phyloP scores from a whole-genome alignment of 2,329 filamentous ascomycete genomes.

The Cercospora canescens region DNA sequence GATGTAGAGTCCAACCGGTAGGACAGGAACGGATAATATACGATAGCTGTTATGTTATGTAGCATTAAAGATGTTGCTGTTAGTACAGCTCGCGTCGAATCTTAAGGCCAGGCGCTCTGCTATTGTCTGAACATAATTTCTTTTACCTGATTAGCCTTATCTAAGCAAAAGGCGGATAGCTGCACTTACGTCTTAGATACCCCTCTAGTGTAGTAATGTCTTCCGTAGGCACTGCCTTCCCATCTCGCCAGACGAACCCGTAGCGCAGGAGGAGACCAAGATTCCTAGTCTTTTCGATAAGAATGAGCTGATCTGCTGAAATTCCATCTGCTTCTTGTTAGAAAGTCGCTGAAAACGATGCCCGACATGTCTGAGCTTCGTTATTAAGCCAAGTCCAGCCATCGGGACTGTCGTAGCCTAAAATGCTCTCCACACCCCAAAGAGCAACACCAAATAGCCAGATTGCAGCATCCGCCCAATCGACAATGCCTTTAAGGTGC shows the following conservation, averaged over 20 bases:
- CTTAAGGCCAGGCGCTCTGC: neutral
- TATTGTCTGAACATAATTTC: neutral
- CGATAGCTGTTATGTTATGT: neutral
- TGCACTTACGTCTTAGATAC: neutral
- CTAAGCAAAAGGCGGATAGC: neutral
- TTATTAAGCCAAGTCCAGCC: neutral
- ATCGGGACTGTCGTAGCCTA: neutral
- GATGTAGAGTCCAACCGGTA: neutral
- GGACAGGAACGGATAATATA: neutral
- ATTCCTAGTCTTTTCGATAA: neutral
- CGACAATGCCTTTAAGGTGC: neutral
- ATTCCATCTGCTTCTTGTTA: neutral
- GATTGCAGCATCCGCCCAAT: neutral
- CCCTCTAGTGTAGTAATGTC: neutral
- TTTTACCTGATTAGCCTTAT: neutral
- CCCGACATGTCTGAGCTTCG: neutral
- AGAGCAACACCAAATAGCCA: neutral
- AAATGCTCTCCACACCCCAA: neutral
- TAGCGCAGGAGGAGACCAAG: neutral
- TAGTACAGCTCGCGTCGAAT: neutral
- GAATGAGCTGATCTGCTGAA: neutral
- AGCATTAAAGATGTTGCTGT: neutral
- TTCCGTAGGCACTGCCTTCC: neutral
- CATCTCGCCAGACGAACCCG: neutral
- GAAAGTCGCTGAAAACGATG: neutral